phyloP scores from a whole-genome alignment of 805 yeast species.

The Candida golubevii region DNA sequence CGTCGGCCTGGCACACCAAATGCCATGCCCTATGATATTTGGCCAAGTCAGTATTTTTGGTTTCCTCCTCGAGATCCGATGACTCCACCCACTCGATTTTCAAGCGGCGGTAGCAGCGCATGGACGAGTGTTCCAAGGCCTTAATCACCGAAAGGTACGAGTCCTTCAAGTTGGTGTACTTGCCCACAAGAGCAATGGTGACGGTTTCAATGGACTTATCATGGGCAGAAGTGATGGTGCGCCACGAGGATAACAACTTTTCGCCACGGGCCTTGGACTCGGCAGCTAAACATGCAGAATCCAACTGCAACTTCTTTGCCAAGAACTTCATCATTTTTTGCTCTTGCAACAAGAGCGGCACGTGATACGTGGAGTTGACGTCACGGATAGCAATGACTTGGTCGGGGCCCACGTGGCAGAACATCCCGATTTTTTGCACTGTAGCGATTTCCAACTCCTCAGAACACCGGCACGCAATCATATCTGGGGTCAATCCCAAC shows the following conservation, averaged over 20 bases:
- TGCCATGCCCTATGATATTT: slow-evolving; percentile 96
- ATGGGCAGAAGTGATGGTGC: slow-evolving; percentile 66
- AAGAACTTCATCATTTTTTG: slow-evolving; percentile 79
- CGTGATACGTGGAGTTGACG: slow-evolving; percentile 95
- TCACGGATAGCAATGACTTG: slow-evolving; percentile 97
- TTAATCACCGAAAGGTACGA: slow-evolving; percentile 92
- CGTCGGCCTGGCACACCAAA: slow-evolving; percentile 86
- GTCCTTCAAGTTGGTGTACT: slow-evolving; percentile 93
- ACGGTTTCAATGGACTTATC: slow-evolving; percentile 84
- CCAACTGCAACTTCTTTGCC: slow-evolving; percentile 60
- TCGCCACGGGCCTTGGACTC: slow-evolving; percentile 65
- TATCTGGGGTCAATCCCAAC: slow-evolving; percentile 89
- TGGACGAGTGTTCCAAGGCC: slow-evolving; percentile 90
- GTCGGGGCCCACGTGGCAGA: slow-evolving; percentile 97
- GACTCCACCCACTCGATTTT: slow-evolving; percentile 97
- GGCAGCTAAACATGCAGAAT: slow-evolving; percentile 35
- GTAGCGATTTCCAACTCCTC: slow-evolving; percentile 76
- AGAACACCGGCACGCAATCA: slow-evolving; percentile 97
- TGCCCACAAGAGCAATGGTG: slow-evolving; percentile 94
- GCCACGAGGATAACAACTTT: slow-evolving; percentile 72
- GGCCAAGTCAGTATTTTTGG: slow-evolving; percentile 59
- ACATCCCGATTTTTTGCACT: slow-evolving; percentile 96
- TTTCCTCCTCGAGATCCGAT: slow-evolving; percentile 75
- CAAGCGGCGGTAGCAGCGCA: slow-evolving; percentile 80
- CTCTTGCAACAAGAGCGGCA: slow-evolving; percentile 84